Percentiles rank a stretch among this genome's conserved stretches.
phyloP scores from a whole-genome alignment of 176 grass and related monocot genomes.

The Puccinellia tenuiflora region DNA sequence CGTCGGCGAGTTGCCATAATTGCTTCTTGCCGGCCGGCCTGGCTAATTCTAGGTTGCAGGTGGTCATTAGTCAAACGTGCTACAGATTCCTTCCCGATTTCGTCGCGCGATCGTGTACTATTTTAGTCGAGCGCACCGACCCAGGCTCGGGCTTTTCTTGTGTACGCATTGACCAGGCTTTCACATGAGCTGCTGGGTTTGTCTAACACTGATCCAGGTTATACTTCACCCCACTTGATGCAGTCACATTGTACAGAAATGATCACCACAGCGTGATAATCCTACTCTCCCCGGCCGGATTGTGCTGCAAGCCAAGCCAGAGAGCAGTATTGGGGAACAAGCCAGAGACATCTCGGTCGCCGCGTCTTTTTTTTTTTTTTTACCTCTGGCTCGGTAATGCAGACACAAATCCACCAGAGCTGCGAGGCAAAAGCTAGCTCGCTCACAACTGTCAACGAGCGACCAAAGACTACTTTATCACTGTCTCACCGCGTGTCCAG shows the following conservation, averaged over 20 bases:
- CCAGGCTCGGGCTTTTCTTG: neutral
- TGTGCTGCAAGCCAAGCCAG: slow-evolving; percentile 29
- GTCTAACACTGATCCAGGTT: neutral
- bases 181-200: neutral
- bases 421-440: neutral
- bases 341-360: neutral
- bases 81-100: neutral
- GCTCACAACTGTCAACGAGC: neutral
- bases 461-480: neutral
- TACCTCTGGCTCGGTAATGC: neutral
- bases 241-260: neutral
- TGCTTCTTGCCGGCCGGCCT: neutral
- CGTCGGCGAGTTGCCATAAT: too few species aligned
- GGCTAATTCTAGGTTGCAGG: neutral
- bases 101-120: neutral
- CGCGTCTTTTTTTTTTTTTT: neutral
- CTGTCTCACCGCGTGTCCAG: neutral
- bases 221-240: neutral
- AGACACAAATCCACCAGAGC: slow-evolving; percentile 23
- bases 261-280: neutral
- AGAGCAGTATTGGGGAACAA: neutral
- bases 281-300: neutral
- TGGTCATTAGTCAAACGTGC: slow-evolving; percentile 17
- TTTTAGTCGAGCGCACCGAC: slow-evolving; percentile 16
- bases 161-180: neutral